phyloP scores from a whole-genome alignment of 2,329 filamentous ascomycete genomes.

The Rhynchosporium secalis region DNA sequence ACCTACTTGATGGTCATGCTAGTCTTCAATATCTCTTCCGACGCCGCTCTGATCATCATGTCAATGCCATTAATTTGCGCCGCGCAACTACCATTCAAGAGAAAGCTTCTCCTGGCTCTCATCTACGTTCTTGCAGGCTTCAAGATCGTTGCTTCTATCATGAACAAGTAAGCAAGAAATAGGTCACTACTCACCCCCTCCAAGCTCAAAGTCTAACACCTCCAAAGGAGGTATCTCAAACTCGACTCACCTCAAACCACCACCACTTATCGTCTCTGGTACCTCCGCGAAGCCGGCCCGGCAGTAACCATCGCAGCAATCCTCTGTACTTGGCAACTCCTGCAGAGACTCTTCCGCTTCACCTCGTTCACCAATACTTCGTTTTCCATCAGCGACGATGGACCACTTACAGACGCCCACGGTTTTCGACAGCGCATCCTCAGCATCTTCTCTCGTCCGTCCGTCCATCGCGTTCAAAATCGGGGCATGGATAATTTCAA shows the following conservation, averaged over 20 bases:
- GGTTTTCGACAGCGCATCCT: background rate
- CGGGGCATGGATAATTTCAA: too few relatives aligned
- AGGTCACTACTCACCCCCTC: conserved; percentile 19
- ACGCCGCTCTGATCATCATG: conserved; percentile 57
- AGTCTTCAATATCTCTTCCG: conserved; percentile 58
- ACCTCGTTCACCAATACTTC: conserved; percentile 27
- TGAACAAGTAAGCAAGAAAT: conserved; percentile 44
- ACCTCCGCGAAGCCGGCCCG: conserved; percentile 51
- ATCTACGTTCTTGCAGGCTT: conserved; percentile 53
- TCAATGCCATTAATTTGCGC: conserved; percentile 45
- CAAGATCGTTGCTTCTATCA: conserved; percentile 51
- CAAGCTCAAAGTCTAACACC: background rate
- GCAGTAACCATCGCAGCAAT: conserved; percentile 53
- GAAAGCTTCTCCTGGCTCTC: conserved; percentile 45
- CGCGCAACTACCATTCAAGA: conserved; percentile 43
- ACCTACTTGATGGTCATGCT: conserved; percentile 59
- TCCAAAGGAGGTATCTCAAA: conserved; percentile 27
- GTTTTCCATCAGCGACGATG: conserved; percentile 18
- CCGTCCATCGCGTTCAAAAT: too few relatives aligned
- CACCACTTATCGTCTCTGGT: conserved; percentile 45
- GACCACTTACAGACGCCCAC: background rate
- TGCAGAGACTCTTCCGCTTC: conserved; percentile 31
- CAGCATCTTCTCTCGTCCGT: too few relatives aligned
- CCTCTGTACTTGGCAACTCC: conserved; percentile 48
- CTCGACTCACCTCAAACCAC: conserved; percentile 38